Base-by-base conservation (phyloP, 768 basidiomycete species). In the Leccinum truebloodii region DNA sequence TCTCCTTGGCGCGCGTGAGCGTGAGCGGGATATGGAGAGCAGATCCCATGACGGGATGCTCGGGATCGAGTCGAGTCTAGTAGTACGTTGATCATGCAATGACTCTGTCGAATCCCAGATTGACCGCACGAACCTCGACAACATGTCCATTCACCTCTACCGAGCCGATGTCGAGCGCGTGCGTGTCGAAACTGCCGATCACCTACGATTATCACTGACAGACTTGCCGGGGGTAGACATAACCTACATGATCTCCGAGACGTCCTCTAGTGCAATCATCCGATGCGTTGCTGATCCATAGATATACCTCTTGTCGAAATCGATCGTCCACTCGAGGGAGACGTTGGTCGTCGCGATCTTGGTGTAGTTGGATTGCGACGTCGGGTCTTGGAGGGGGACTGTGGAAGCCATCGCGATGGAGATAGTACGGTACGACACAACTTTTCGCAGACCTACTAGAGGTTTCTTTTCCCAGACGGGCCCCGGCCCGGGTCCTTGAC, bases 31-130 rank as follows among this genome's bases (percentile, higher is more conserved):
- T 76, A 49, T 80, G 82, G 39, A 97, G 76, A 0, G 91, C 86
- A 26, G 88, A 85, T 20, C 95, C 95, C 85, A 93, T 87, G 24
- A 89, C 86, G 4, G 79, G 75, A 71, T 92, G 85, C 49, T 84
- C 81, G 6, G 79, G 69, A 52, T 82, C 82, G 6, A 93, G 64
- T 30, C 75, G 73, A 63, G 79, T 85, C 86, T 90, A 26, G 22
- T 22, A 44, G 13, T 35, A 35, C 6, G 32, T 26, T 6, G 37
- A 58, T 35, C 53, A 14, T 12, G 41, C 12, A 52, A 26, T 22
- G 24, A 35, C 1, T 28, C 18, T 51, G 46, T 41, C 39, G 35
- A 24, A 34, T 39, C 18, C 52, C 44, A 37, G 32, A 37, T 39
- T 14, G 34, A 46, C 20, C 8, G 30, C 34, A 75, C 83, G 60